Evolutionary conservation across 352 stramenopile species (phyloP), one percentile per base, ranked within the genome.

Genomic region (Phytopythium mirpurense): DNA sequence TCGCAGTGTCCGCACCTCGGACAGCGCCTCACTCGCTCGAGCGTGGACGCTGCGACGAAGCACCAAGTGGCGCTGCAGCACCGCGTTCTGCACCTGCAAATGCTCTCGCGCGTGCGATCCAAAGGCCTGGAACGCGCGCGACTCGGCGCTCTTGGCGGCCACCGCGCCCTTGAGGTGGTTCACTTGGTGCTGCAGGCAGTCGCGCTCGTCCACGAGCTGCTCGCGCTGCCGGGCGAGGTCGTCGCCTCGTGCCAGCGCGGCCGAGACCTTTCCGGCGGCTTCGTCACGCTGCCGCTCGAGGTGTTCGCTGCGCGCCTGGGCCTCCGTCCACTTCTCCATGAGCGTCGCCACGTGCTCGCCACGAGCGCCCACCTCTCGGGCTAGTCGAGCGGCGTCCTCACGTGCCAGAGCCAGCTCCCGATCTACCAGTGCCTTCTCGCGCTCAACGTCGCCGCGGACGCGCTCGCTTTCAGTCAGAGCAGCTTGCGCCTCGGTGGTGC

Each of bases 101-200:
- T 87, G 74, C 26, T 88, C 79, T 7, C 79, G 63, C 15, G 74
- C 78, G 23, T 79, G 86, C 16, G 57, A 67, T 19, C 76, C 78
- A 26, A 89, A 89, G 2, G 81, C 67, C 43, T 89, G 80, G 44
- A 89, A 89, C 1, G 80, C 78, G 37, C 80, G 83, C 3, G 78
- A 76, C 57, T 91, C 78, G 12, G 81, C 81, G 11, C 64, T 60
- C 59, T 89, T 91, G 14, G 81, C 81, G 0, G 81, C 79, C 24
- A 89, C 81, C 0, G 76, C 69, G 0, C 78, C 81, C 65, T 91
- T 91, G 7, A 91, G 54, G 31, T 86, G 75, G 49, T 88, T 85
- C 18, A 78, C 61, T 37, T 87, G 75, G 51, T 83, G 74, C 58
- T 89, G 79, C 29, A 91, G 63, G 14, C 55, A 53, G 42, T 86